Base-by-base conservation (phyloP, 768 basidiomycete species). In the Filobasidium wieringae region DNA sequence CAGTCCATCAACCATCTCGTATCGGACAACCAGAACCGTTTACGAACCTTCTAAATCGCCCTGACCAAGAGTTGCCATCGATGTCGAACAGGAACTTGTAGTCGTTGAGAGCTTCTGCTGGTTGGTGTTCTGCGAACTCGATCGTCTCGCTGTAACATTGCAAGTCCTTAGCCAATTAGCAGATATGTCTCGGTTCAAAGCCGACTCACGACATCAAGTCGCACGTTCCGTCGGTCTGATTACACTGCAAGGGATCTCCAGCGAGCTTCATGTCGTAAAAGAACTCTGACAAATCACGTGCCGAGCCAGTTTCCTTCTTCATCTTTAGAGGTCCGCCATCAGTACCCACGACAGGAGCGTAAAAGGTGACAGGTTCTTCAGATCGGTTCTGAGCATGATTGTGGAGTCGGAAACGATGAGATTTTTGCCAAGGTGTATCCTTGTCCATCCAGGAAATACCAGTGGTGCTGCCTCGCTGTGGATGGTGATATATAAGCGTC, bases 11-110 rank as follows among this genome's bases (percentile, higher is more conserved):
- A 31, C 40, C 58, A 27, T 53, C 50, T 30, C 31, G 24, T 24
- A 40, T 1, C 11, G 4, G 17, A 37, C n/a, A 26, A 39, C 7
- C 7, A 7, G 9, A 26, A 39, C n/a, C n/a, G 7, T 49, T 27
- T 11, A 17, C 31, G 7, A 31, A 64, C 33, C 63, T 33, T 27
- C 64, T 55, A 53, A 70, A 66, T 19, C 67, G 64, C 31, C 68
- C 68, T 53, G 66, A 68, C 66, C 66, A 66, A 8, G 67, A 67
- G 59, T 67, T 69, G 11, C 72, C 65, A 49, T 70, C 72, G 15
- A 73, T 67, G 41, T 73, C 72, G 8, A 71, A 63, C 59, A 66
- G 58, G 64, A 73, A 76, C 59, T 76, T 76, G 66, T 76, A 72
- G 50, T 66, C 51, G 60, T 75, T 74, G 58, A 75, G 64, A 14